A percentile compares a stretch with the other conserved stretches of the same genome.
phyloP scores from a whole-genome alignment of 2,329 filamentous ascomycete species.

The Seiridium cupressi region DNA sequence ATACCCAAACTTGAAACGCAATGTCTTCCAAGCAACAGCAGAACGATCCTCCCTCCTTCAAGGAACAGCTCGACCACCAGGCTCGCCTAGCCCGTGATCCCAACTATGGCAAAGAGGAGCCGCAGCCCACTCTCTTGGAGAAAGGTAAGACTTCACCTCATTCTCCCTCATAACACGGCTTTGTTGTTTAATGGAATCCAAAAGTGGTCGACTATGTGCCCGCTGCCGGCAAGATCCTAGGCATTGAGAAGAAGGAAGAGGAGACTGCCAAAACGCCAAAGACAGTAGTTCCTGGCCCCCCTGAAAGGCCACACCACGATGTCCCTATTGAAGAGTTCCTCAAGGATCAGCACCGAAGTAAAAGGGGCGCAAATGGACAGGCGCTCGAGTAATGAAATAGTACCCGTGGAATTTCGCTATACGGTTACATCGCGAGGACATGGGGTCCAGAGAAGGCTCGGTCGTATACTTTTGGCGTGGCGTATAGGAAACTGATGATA shows the following conservation, averaged over 20 bases:
- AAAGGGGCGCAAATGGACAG: conserved; percentile 17
- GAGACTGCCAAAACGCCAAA: conserved; percentile 13
- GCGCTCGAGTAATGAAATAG: too few relatives aligned
- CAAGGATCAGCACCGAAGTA: conserved; percentile 50
- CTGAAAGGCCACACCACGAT: conserved; percentile 44
- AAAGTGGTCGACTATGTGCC: conserved; percentile 44
- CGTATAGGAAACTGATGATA: too few relatives aligned
- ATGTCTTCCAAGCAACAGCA: not conserved
- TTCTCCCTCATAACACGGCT: too few relatives aligned
- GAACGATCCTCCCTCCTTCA: conserved; percentile 26
- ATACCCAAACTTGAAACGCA: not conserved
- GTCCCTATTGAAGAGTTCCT: conserved; percentile 51
- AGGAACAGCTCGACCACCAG: conserved; percentile 41
- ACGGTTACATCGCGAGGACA: too few relatives aligned
- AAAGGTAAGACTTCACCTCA: conserved; percentile 32
- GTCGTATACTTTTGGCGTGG: too few relatives aligned
- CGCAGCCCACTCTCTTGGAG: conserved; percentile 35
- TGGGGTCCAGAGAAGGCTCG: too few relatives aligned
- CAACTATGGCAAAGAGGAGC: conserved; percentile 17
- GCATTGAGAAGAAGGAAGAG: conserved; percentile 26
- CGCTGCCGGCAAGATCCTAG: conserved; percentile 38
- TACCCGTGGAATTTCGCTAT: too few relatives aligned
- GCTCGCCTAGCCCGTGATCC: conserved; percentile 33
- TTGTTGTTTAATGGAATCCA: not conserved
- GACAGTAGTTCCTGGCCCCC: conserved; percentile 30